Conservation (phyloP, 345 rosid species). For the Salix viminalis region DNA sequence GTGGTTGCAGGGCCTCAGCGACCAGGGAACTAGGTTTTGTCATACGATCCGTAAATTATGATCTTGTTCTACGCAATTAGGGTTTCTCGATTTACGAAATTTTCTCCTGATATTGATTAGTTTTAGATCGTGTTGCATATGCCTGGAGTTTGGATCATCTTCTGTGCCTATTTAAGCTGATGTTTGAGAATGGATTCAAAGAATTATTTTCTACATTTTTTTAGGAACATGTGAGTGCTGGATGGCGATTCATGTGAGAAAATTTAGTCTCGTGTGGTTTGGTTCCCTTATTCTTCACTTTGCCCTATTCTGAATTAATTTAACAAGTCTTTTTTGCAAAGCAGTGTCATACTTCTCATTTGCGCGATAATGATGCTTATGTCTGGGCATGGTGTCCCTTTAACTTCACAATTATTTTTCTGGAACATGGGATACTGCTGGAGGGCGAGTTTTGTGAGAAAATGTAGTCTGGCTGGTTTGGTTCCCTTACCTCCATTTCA, state of each 20-base stretch:
- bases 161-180: background rate
- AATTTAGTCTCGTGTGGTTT: background rate
- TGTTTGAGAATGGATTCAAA: background rate
- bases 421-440: background rate
- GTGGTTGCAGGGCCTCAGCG: background rate
- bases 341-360: background rate
- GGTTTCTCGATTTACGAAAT: background rate
- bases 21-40: background rate
- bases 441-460: background rate
- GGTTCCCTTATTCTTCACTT: background rate
- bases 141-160: background rate
- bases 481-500: background rate
- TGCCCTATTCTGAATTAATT: background rate
- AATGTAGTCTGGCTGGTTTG: background rate
- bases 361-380: background rate
- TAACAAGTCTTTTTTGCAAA: background rate
- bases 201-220: background rate
- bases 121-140: background rate
- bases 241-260: background rate
- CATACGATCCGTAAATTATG: background rate
- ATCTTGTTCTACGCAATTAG: background rate
- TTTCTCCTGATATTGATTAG: background rate
- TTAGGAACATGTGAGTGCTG: background rate
- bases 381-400: background rate
- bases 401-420: background rate